Conservation (phyloP, 176 grass and related monocot species). For the Zea luxurians region DNA sequence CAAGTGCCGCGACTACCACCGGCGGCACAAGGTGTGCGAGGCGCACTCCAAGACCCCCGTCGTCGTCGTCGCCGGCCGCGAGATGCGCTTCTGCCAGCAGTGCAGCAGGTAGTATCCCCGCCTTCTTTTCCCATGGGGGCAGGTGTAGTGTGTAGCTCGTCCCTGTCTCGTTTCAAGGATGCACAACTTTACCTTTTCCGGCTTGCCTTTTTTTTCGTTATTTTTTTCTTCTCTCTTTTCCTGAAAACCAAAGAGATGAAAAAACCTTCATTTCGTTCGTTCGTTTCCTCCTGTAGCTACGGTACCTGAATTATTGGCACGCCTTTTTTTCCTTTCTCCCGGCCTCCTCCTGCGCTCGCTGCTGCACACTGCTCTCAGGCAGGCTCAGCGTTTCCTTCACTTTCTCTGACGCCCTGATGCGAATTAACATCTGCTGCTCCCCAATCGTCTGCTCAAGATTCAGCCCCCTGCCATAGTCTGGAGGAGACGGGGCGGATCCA, state of each 20-base stretch:
- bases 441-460: no score
- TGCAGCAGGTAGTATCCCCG: constrained; percentile 67
- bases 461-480: no score
- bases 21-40: constrained; percentile 84
- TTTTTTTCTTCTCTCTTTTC: not conserved
- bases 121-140: no score
- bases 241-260: not conserved
- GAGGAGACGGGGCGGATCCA: no score
- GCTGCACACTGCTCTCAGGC: no score
- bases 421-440: no score
- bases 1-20: constrained; percentile 89
- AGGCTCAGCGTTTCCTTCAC: no score
- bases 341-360: no score
- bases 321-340: no score
- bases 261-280: not conserved
- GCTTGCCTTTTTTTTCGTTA: constrained; percentile 22
- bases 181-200: constrained; percentile 55
- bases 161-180: constrained; percentile 48
- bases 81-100: constrained; percentile 97
- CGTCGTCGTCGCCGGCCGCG: constrained; percentile 64
- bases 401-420: no score
- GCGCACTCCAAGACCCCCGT: constrained; percentile 78
- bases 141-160: no score
- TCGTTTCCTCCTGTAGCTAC: not conserved
- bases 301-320: no score